Conservation (phyloP, 2,329 filamentous ascomycete genomes). For the Phialocephala sp. region DNA sequence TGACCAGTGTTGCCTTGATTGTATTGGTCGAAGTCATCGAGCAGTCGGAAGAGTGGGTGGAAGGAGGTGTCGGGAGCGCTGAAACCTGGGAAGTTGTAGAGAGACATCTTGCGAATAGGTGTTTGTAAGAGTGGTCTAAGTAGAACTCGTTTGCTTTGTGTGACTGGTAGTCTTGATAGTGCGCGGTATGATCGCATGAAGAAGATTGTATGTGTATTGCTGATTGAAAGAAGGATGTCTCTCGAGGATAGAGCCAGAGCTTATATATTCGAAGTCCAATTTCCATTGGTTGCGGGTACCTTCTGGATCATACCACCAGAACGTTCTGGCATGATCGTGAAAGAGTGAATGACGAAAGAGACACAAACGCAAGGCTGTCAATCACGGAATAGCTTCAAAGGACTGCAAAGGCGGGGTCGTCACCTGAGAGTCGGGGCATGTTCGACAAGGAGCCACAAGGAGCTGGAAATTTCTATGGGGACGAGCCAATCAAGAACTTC, state of each 20-base stretch:
- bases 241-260: slow-evolving; percentile 9
- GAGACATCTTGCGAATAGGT: slow-evolving; percentile 57
- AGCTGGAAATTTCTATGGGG: slow-evolving; percentile 10
- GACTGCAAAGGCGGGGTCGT: background rate
- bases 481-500: background rate
- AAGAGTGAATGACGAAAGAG: slow-evolving; percentile 7
- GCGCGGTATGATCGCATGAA: slow-evolving; percentile 36
- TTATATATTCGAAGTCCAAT: slow-evolving; percentile 29
- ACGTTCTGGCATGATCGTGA: slow-evolving; percentile 29
- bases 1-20: slow-evolving; percentile 22
- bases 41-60: slow-evolving; percentile 66
- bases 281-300: slow-evolving; percentile 28
- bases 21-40: slow-evolving; percentile 68
- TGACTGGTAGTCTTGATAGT: slow-evolving; percentile 28
- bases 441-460: background rate
- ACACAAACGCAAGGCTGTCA: background rate
- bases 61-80: slow-evolving; percentile 53
- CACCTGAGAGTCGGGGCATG: slow-evolving; percentile 10
- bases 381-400: slow-evolving; percentile 13
- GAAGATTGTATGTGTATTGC: slow-evolving; percentile 25
- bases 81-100: slow-evolving; percentile 57
- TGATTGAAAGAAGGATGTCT: slow-evolving; percentile 3
- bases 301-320: slow-evolving; percentile 18
- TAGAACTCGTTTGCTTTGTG: slow-evolving; percentile 23
- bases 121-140: slow-evolving; percentile 37